phyloP scores from a whole-genome alignment of 2,329 filamentous ascomycete genomes.

The Zymoseptoria crescenta region DNA sequence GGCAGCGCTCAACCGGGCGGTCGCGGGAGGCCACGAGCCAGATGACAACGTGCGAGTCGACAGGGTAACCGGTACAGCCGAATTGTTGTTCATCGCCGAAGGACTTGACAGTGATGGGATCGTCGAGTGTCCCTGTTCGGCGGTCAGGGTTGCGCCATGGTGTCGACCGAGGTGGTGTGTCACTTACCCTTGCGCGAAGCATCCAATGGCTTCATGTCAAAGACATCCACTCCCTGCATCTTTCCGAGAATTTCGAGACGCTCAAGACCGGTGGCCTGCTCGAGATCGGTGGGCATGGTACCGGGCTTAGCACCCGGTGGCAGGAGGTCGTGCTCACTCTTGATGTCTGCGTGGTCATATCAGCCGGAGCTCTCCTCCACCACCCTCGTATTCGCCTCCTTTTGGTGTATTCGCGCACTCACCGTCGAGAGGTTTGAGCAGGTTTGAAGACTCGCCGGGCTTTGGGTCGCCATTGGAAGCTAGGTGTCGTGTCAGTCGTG shows the following conservation, averaged over 20 bases:
- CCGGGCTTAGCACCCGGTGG: slow-evolving; percentile 74
- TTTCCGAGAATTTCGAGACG: slow-evolving; percentile 98
- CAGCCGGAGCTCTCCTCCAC: slow-evolving; percentile 8
- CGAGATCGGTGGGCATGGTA: slow-evolving; percentile 84
- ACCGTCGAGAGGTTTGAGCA: slow-evolving; percentile 42
- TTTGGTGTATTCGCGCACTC: slow-evolving; percentile 15
- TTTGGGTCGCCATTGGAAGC: slow-evolving; percentile 26
- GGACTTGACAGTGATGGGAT: slow-evolving; percentile 85
- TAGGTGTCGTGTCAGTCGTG: slow-evolving; percentile 6
- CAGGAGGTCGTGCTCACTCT: slow-evolving; percentile 71
- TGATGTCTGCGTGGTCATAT: slow-evolving; percentile 59
- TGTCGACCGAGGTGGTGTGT: background rate
- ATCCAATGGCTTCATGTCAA: slow-evolving; percentile 96
- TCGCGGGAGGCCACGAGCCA: slow-evolving; percentile 88
- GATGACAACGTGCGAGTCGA: slow-evolving; percentile 79
- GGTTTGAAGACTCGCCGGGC: slow-evolving; percentile 31
- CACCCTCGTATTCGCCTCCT: background rate
- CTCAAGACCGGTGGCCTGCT: slow-evolving; percentile 95
- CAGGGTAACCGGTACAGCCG: slow-evolving; percentile 91
- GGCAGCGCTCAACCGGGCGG: slow-evolving; percentile 88
- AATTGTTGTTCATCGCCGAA: slow-evolving; percentile 94
- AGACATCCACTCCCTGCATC: slow-evolving; percentile 96
- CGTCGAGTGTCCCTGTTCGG: slow-evolving; percentile 65
- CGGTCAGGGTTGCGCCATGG: background rate
- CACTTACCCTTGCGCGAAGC: slow-evolving; percentile 71